Evolutionary conservation across 306 rosid species (phyloP), one percentile per base, ranked within the genome.

Genomic region (Fragaria vesca): DNA sequence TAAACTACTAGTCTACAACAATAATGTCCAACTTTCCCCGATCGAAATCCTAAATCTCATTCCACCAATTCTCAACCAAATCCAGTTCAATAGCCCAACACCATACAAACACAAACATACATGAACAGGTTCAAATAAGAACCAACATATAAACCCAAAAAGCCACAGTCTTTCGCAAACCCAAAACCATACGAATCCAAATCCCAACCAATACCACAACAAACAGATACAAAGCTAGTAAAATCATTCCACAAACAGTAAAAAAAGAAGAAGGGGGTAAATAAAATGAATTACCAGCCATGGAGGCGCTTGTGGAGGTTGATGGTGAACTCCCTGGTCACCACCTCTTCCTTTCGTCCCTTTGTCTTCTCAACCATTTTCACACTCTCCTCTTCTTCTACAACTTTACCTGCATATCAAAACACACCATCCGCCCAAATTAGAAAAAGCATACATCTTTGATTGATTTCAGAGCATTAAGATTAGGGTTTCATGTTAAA

Each of bases 291-390:
- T 67, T 89, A 94, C 98, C 97, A 92, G 83, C 98, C 90, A 87
- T 94, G 98, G 66, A 94, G 76, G 71, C 96, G 96, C 80, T 94
- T 94, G 90, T 91, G 97, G 70, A 94, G 97, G 73, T 94, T 94
- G 81, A 94, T 89, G 85, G 98, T 94, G 89, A 89, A 94, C 90
- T 94, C 98, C 40, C 97, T 74, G 48, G 93, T 84, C 38, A 94
- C 98, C 79, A 94, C 97, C 89, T 94, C 96, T 67, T 94, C 98
- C 83, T 89, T 90, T 69, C 96, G 91, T 17, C 93, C 97, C 84
- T 84, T 89, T 2, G 84, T 83, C 85, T 88, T 87, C 87, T 92
- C 98, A 83, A 92, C 94, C 98, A 94, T 94, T 79, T 62, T 88
- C 80, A 55, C 76, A 18, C 76, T 66, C 76, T 18, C 74, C 77